These are phyloP conservation scores for Crithidia sp. DNA, from an alignment of 208 protist genomes.

Conservation along the genomic window DNA sequence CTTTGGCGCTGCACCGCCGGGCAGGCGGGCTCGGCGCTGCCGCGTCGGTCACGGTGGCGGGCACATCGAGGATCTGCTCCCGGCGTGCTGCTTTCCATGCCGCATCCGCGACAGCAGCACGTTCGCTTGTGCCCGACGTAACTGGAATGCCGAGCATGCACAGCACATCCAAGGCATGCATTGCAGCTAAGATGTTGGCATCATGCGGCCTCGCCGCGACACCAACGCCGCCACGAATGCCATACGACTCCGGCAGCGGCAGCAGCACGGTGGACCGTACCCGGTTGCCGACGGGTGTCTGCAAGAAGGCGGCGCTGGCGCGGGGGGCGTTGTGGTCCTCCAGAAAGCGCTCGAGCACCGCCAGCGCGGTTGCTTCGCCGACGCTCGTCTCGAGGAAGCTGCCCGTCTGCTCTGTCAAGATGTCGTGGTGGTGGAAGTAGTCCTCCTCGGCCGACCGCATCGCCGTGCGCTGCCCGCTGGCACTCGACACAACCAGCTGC, in stretches of 20 bases:
- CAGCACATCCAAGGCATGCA: slow-evolving; percentile 87
- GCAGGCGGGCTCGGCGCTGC: slow-evolving; percentile 43
- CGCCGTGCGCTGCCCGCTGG: slow-evolving; percentile 34
- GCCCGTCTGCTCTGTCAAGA: slow-evolving; percentile 53
- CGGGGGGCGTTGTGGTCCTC: slow-evolving; percentile 31
- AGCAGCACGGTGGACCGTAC: slow-evolving; percentile 82
- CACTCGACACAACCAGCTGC: slow-evolving; percentile 30
- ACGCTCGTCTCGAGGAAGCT: slow-evolving; percentile 69
- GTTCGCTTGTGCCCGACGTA: neutral
- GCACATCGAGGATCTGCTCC: slow-evolving; percentile 19
- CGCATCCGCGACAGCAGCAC: slow-evolving; percentile 3
- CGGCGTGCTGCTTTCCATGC: slow-evolving; percentile 29
- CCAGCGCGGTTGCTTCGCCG: slow-evolving; percentile 48
- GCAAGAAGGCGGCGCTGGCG: slow-evolving; percentile 60
- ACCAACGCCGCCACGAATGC: slow-evolving; percentile 85
- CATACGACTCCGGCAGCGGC: slow-evolving; percentile 65
- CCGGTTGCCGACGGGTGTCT: slow-evolving; percentile 45
- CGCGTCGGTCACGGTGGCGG: slow-evolving; percentile 1
- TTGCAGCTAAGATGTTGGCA: slow-evolving; percentile 71
- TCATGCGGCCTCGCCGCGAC: slow-evolving; percentile 56
- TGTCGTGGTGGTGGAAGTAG: slow-evolving; percentile 59
- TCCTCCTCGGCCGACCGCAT: slow-evolving; percentile 70
- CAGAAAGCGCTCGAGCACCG: slow-evolving; percentile 58
- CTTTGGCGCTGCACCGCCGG: slow-evolving; percentile 29
- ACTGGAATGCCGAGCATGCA: slow-evolving; percentile 52